Percentiles rank a stretch among this genome's conserved stretches.
Evolutionary conservation across 2,329 filamentous ascomycete genomes (phyloP).

Genomic region (Camillea tinctor): DNA sequence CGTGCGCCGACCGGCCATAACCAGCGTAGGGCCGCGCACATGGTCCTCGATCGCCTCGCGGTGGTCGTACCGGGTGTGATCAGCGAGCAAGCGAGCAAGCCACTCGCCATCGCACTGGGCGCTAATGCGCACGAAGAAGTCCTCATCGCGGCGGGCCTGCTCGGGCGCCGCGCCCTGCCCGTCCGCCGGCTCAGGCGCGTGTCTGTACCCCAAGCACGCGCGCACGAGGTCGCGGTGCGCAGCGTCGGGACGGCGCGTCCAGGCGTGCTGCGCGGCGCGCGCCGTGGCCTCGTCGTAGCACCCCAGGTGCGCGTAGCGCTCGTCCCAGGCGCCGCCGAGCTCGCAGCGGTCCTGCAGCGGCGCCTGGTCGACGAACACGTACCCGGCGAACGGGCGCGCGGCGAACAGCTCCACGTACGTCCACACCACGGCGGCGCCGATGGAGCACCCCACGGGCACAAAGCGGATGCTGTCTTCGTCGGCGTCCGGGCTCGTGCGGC

Average conservation of each 20-base stretch:
- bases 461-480: slow-evolving; percentile 10
- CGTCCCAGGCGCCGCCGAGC: slow-evolving; percentile 33
- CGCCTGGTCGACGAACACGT: slow-evolving; percentile 41
- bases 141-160: slow-evolving; percentile 29
- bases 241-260: slow-evolving; percentile 41
- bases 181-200: slow-evolving; percentile 24
- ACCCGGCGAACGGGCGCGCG: slow-evolving; percentile 29
- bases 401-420: slow-evolving; percentile 39
- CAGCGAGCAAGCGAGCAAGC: slow-evolving; percentile 38
- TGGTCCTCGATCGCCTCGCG: slow-evolving; percentile 37
- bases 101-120: slow-evolving; percentile 36
- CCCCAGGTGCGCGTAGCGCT: slow-evolving; percentile 30
- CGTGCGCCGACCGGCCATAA: slow-evolving; percentile 36
- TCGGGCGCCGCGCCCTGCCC: slow-evolving; percentile 25
- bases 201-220: slow-evolving; percentile 38
- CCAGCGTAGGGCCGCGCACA: slow-evolving; percentile 34
- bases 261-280: slow-evolving; percentile 46
- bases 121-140: slow-evolving; percentile 36
- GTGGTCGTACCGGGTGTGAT: slow-evolving; percentile 43
- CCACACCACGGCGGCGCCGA: slow-evolving; percentile 41
- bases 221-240: slow-evolving; percentile 33
- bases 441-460: slow-evolving; percentile 39
- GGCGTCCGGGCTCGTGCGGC: slow-evolving; percentile 6
- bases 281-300: slow-evolving; percentile 40
- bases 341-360: slow-evolving; percentile 38